phyloP scores from a whole-genome alignment of 768 basidiomycete genomes.

The Artomyces pyxidatus region DNA sequence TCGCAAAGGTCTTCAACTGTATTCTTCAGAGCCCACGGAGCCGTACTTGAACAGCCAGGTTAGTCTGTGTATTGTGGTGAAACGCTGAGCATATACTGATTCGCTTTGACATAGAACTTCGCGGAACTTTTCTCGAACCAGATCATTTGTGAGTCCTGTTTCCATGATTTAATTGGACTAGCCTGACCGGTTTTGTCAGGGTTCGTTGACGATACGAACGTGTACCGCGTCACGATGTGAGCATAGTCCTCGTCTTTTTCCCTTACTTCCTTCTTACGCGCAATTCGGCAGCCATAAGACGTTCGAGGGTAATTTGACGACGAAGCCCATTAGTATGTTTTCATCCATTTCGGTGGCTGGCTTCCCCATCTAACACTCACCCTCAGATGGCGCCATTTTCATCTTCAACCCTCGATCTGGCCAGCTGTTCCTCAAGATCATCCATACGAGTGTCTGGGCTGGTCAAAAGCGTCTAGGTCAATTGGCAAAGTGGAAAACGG shows the following conservation, averaged over 20 bases:
- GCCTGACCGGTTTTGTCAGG: constrained; percentile 31
- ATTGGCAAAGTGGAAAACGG: constrained; percentile 99
- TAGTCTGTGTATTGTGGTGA: constrained; percentile 6
- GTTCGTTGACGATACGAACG: constrained; percentile 99
- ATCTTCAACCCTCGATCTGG: constrained; percentile 99
- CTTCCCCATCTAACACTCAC: constrained; percentile 8
- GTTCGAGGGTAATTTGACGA: constrained; percentile 99
- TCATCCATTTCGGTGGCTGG: neutral
- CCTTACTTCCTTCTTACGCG: constrained; percentile 7
- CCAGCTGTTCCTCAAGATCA: constrained; percentile 97
- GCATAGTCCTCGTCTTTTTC: constrained; percentile 15
- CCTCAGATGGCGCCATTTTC: constrained; percentile 85
- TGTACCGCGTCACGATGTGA: constrained; percentile 95
- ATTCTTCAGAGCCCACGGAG: constrained; percentile 98
- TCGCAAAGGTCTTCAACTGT: constrained; percentile 94
- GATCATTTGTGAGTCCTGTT: constrained; percentile 68
- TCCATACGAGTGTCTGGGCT: constrained; percentile 99
- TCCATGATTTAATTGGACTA: neutral
- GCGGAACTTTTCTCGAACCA: constrained; percentile 97
- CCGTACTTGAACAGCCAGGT: constrained; percentile 97
- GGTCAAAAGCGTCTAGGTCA: constrained; percentile 99
- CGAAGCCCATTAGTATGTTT: constrained; percentile 87
- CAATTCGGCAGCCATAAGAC: constrained; percentile 75
- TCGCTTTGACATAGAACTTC: constrained; percentile 49
- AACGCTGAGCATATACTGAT: constrained; percentile 7